These are phyloP conservation scores for Saccharomycopsis phalli DNA, from an alignment of 1,139 yeast species.

Conservation along the genomic window DNA sequence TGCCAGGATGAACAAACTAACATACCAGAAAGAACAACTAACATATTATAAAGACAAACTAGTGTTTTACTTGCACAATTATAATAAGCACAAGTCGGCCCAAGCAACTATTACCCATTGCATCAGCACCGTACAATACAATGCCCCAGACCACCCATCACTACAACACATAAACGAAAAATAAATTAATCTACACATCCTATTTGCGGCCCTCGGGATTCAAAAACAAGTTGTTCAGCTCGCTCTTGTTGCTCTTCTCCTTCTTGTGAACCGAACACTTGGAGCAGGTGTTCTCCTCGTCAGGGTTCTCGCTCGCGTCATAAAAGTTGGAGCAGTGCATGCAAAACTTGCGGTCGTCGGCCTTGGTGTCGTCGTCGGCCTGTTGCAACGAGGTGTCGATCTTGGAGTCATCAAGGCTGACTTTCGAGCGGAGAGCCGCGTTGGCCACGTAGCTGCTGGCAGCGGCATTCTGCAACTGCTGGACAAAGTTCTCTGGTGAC, in stretches of 20 bases:
- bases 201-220: constrained; percentile 18
- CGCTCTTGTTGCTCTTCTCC: background rate
- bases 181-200: background rate
- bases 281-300: constrained; percentile 10
- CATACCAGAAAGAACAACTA: too few species aligned
- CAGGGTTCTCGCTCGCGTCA: constrained; percentile 2
- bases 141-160: too few species aligned
- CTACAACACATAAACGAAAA: background rate
- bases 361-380: constrained; percentile 1
- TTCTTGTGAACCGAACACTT: background rate
- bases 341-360: background rate
- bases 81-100: too few species aligned
- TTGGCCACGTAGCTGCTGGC: constrained; percentile 14
- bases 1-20: too few species aligned
- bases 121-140: too few species aligned
- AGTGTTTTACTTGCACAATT: too few species aligned
- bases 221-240: constrained; percentile 17
- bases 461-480: constrained; percentile 18
- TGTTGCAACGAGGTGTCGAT: constrained; percentile 2
- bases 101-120: too few species aligned
- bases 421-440: constrained; percentile 15
- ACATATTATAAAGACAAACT: too few species aligned
- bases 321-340: constrained; percentile 1
- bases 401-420: constrained; percentile 4
- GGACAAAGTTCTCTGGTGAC: constrained; percentile 16